phyloP scores from a whole-genome alignment of 75 land plant species.

The Pinus tabuliformis region DNA sequence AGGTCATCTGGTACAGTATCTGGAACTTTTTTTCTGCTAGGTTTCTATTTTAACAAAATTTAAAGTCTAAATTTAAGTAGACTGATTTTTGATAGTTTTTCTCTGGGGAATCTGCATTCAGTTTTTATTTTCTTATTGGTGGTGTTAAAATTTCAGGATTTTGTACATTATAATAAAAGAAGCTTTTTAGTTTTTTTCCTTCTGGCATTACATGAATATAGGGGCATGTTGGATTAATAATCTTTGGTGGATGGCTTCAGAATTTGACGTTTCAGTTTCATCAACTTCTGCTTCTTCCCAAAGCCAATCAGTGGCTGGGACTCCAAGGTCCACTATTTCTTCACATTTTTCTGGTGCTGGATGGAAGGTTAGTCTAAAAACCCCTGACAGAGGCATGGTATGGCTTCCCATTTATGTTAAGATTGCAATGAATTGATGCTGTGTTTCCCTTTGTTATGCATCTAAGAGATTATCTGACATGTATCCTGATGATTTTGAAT shows the following conservation, averaged over 20 bases:
- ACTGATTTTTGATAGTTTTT: neutral
- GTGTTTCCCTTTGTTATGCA: neutral
- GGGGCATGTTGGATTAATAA: neutral
- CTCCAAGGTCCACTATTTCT: conserved; percentile 2
- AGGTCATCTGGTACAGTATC: neutral
- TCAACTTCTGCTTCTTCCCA: neutral
- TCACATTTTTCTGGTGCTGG: conserved; percentile 3
- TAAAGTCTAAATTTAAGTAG: neutral
- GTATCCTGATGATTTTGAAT: neutral
- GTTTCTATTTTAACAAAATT: neutral
- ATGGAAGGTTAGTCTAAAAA: conserved; percentile 3
- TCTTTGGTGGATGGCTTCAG: neutral
- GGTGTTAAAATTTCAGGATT: no score
- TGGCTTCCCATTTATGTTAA: neutral
- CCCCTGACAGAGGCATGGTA: neutral
- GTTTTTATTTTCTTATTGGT: no score
- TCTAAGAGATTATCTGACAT: neutral
- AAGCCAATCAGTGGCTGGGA: conserved; percentile 8
- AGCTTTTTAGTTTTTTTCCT: neutral
- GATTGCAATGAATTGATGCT: neutral
- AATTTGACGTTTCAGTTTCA: neutral
- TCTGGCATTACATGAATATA: neutral
- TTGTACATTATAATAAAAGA: neutral
- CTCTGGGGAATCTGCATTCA: no score
- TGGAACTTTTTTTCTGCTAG: neutral